Base-by-base conservation (phyloP, 768 basidiomycete species). In the Galerina sulciceps region DNA sequence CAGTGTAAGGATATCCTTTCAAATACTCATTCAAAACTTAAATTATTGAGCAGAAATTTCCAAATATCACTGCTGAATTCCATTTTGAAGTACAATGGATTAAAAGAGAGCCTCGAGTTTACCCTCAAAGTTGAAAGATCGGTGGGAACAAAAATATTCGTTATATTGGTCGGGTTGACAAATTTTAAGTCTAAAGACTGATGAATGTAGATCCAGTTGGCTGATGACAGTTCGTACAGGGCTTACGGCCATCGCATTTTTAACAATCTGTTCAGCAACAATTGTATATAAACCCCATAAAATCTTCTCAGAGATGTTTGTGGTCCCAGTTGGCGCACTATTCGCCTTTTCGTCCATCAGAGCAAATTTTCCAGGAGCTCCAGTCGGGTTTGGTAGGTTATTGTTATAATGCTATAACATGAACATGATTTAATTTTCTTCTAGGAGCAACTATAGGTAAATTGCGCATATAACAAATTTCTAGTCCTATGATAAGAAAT, bases 361-460 rank as follows among this genome's bases (percentile, higher is more conserved):
- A 56, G 52, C 63, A 45, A 65, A 63, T 52, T 51, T 69, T 48
- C 68, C 66, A 17, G 68, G 68, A 14, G 66, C 68, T 14, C 68
- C 68, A 22, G 41, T 13, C 40, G 65, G 67, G 22, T 69, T 31
- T 8, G 26, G 26, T 31, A 31, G 8, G 26, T 31, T 31, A 26
- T 26, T 26, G 26, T 51, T 31, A 15, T n/a, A 37, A 23, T 15
- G 35, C 49, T 2, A 44, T 22, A 26, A 26, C 4, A 6, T 26
- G 26, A 26, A 26, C 26, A 26, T 6, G 3, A 26, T 26, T 26
- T 26, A 26, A 26, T 3, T 26, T 26, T 3, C 26, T 26, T 26
- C 26, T 26, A 26, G 26, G 26, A 5, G 26, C 26, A 31, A 31
- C 26, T 31, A 31, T 31, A 31, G 26, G 26, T 26, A 26, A n/a